Evolutionary conservation across 148 eudicot species (phyloP), one percentile per base, ranked within the genome.

Genomic region (Chenopodium quinoa): DNA sequence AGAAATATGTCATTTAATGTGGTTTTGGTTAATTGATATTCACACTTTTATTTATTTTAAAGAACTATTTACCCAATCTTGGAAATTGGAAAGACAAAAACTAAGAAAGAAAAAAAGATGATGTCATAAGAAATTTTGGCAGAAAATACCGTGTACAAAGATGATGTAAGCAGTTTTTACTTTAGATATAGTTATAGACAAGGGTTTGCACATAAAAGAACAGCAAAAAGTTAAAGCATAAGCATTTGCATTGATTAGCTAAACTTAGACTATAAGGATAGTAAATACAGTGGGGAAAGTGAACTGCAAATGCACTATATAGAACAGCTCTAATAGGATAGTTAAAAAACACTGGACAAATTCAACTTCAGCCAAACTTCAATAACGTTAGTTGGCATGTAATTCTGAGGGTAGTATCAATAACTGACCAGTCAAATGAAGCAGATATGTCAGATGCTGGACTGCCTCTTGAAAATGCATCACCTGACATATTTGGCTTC

Each of bases 361-460:
- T 17, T 48, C n/a, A 75, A 48, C 68, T 32, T 54, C 56, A 40
- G 10, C 50, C 8, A 16, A 3, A 62, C 9, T 5, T 62, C 62
- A n/a, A 34, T 37, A 77, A 37, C 9, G 14, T 9, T 37, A 12
- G 50, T 8, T 20, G 14, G 4, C 54, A 34, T 17, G 62, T 23
- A 75, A 23, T 4, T 3, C 7, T 29, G 31, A 11, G 63, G 66
- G 7, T 37, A 34, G 22, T 20, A 3, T 29, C 46, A 40, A 64
- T n/a, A 37, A 40, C 79, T 77, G 50, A 77, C 79, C 79, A 63
- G 32, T 62, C 71, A 25, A 62, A 34, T 22, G 79, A 77, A 22
- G 70, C 79, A 77, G 79, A 77, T 47, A 77, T 40, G 70, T 77
- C 71, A 62, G 54, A 77, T 19, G 32, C 79, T 23, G 79, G 70